Conservation (phyloP, 192 early-diverging fungal genomes). For the Anaeromyces robustus region DNA sequence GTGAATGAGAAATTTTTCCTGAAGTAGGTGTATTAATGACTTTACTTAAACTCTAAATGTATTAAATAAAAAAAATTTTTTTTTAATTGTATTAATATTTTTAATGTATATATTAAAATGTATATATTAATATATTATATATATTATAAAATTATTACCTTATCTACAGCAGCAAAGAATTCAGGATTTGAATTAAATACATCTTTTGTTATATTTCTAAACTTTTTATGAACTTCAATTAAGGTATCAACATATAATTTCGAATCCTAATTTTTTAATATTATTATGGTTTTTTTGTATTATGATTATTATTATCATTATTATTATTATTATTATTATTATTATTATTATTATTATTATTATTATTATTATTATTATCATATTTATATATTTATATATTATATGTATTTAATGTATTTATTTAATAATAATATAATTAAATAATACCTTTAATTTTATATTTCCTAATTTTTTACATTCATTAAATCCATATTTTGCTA, state of each 20-base stretch:
- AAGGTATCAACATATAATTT: slow-evolving; percentile 50
- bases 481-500: not conserved
- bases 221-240: slow-evolving; percentile 46
- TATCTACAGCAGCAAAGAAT: slow-evolving; percentile 66
- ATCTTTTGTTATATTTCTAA: slow-evolving; percentile 29
- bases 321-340: not conserved
- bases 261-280: slow-evolving; percentile 41
- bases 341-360: not conserved
- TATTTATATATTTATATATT: too few species aligned
- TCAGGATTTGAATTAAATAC: slow-evolving; percentile 48
- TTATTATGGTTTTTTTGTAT: not conserved
- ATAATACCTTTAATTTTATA: not conserved
- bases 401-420: too few species aligned
- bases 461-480: not conserved
- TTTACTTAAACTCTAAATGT: not conserved
- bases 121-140: too few species aligned
- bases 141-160: too few species aligned
- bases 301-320: not conserved
- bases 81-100: too few species aligned
- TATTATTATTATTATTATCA: too few species aligned
- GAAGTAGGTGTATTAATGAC: not conserved
- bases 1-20: slow-evolving; percentile 6
- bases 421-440: too few species aligned
- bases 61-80: not conserved
- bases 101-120: too few species aligned